These are phyloP conservation scores for Thielaviopsis punctulata DNA, from an alignment of 2,329 filamentous ascomycete genomes.

Conservation along the genomic window DNA sequence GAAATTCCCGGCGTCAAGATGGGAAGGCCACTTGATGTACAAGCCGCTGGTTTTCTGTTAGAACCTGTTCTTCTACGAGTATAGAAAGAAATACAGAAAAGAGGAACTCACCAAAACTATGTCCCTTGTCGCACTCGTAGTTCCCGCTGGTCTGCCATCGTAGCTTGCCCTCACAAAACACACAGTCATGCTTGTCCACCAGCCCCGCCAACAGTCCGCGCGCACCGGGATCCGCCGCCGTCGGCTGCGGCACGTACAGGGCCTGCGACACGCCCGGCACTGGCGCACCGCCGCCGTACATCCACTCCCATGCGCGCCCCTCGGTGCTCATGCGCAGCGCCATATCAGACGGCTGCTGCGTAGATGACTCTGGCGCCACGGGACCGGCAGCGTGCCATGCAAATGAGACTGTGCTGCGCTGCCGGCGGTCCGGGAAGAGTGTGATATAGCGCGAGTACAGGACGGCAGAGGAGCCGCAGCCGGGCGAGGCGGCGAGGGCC, in stretches of 20 bases:
- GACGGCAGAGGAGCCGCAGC: conserved; percentile 32
- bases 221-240: neutral
- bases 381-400: conserved; percentile 13
- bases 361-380: neutral
- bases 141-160: conserved; percentile 18
- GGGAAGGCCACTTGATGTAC: conserved; percentile 35
- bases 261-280: conserved; percentile 25
- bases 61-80: neutral
- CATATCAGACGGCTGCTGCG: neutral
- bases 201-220: conserved; percentile 1
- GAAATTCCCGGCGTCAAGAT: conserved; percentile 37
- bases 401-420: conserved; percentile 23
- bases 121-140: conserved; percentile 23
- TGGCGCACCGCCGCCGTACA: conserved; percentile 35
- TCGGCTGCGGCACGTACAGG: conserved; percentile 12
- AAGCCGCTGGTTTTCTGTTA: conserved; percentile 25
- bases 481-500: conserved; percentile 35
- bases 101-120: conserved; percentile 23
- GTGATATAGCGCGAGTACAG: conserved; percentile 33
- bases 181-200: conserved; percentile 24
- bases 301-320: conserved; percentile 38
- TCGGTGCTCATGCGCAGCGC: conserved; percentile 21
- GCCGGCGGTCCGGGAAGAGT: conserved; percentile 28
- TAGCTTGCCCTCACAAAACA: conserved; percentile 28
- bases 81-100: neutral